Base-by-base conservation (phyloP, 495 filamentous ascomycete species). In the Hamigera avellanea region DNA sequence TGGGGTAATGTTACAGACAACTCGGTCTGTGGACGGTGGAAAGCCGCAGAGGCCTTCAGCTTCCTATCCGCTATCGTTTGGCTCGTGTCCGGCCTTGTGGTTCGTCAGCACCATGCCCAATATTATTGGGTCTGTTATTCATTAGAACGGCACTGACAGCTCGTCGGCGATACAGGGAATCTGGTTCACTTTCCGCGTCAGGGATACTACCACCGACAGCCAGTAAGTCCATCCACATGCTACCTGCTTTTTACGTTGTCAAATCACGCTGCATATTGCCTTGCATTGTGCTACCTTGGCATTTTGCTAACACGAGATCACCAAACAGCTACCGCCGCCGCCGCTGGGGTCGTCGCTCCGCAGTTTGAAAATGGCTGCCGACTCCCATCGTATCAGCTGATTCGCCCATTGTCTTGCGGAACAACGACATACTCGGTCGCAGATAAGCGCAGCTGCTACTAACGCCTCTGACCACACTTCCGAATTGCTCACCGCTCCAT, bases 51-150 rank as follows among this genome's bases (percentile, higher is more conserved):
- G 43, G 80, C 78, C 1, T 82, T 83, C 54, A 59, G 62, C 41
- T 83, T 82, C 53, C 44, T 83, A 36, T 73, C 73, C n/a, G 78
- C 76, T 23, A 67, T 76, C 41, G 60, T 72, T 49, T 83, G 78
- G 78, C 70, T 82, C 19, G 70, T 64, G 9, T 78, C 72, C 33
- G 67, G 62, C 14, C 48, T 80, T 19, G 37, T 81, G 35, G 63
- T 67, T 43, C 19, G 62, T 62, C 16, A 23, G 21, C 21, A 5
- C 21, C 19, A 8, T 8, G 8, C 2, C 5, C 15, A 4, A 32
- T 6, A 25, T 15, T 7, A 19, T 14, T 19, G 8, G 2, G 1
- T 19, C 8, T 2, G 14, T 19, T 3, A 27, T 36, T 4, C 14
- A 16, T 32, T 8, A 9, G 14, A 40, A 25, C 7, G 35, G 39